These are phyloP conservation scores for Saitozyma sp. DNA, from an alignment of 768 basidiomycete genomes.

Conservation along the genomic window DNA sequence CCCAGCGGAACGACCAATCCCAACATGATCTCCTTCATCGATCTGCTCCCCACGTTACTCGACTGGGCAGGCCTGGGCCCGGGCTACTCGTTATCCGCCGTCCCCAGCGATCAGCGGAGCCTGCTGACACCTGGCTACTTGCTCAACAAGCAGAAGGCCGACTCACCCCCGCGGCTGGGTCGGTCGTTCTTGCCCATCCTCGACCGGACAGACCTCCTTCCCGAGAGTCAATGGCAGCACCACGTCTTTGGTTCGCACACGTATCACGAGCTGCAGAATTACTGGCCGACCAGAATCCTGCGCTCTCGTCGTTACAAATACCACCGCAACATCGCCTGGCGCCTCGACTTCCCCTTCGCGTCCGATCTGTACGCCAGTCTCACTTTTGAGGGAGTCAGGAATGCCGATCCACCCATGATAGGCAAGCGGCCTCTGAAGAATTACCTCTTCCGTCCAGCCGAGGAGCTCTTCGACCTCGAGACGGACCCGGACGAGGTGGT, in stretches of 20 bases:
- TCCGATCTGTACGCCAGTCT: constrained; percentile 24
- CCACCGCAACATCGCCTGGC: constrained; percentile 30
- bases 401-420: constrained; percentile 1
- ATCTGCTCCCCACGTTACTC: constrained; percentile 24
- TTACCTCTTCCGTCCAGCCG: constrained; percentile 20
- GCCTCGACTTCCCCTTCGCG: constrained; percentile 30
- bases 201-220: constrained; percentile 9
- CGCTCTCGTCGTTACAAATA: constrained; percentile 22
- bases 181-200: constrained; percentile 20
- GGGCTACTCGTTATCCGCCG: neutral
- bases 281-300: constrained; percentile 22
- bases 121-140: neutral
- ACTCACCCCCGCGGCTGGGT: constrained; percentile 15
- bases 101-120: no score
- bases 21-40: constrained; percentile 28
- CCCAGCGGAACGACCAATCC: constrained; percentile 11
- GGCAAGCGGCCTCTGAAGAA: constrained; percentile 14
- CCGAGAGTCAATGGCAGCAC: constrained; percentile 15
- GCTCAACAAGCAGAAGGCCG: constrained; percentile 1
- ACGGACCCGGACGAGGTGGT: constrained; percentile 22
- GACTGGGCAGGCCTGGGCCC: constrained; percentile 13
- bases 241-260: constrained; percentile 33
- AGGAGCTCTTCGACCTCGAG: constrained; percentile 28
- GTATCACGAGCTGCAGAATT: constrained; percentile 26
- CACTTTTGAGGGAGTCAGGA: constrained; percentile 17